phyloP scores from a whole-genome alignment of 768 basidiomycete genomes.

The Pleurotus djamor region DNA sequence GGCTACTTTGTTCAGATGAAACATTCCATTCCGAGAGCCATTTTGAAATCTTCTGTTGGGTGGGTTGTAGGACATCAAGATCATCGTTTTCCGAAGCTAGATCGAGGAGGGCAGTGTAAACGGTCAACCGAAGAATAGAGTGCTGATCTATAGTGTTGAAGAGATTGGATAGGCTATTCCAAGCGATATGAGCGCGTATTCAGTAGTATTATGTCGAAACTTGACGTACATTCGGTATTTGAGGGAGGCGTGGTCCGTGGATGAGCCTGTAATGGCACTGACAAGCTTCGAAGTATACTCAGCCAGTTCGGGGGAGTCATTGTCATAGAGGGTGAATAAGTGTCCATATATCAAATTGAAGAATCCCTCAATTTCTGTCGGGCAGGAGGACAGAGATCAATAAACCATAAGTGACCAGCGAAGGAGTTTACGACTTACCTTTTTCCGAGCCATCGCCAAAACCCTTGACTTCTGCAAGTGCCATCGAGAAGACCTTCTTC shows the following conservation, averaged over 20 bases:
- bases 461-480: constrained; percentile 60
- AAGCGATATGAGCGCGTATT: neutral
- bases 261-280: constrained; percentile 51
- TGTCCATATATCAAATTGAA: constrained; percentile 83
- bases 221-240: constrained; percentile 75
- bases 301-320: constrained; percentile 54
- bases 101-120: constrained; percentile 62
- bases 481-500: constrained; percentile 53
- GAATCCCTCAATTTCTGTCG: constrained; percentile 79
- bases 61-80: constrained; percentile 58
- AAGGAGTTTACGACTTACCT: constrained; percentile 41
- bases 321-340: constrained; percentile 57
- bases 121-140: constrained; percentile 61
- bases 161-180: constrained; percentile 68
- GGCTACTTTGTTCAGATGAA: constrained; percentile 56
- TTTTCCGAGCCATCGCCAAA: constrained; percentile 78
- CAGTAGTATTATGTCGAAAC: constrained; percentile 6
- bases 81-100: constrained; percentile 61
- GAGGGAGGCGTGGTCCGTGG: constrained; percentile 48
- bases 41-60: constrained; percentile 61
- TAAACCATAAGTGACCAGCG: neutral
- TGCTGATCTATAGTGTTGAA: constrained; percentile 74
- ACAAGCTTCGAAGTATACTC: constrained; percentile 48
- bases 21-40: constrained; percentile 81
- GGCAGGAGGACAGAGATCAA: constrained; percentile 7